A percentile compares a stretch with the other conserved stretches of the same genome.
Evolutionary conservation across 805 yeast genomes (phyloP).

Genomic region (Jamesozyma piceae): DNA sequence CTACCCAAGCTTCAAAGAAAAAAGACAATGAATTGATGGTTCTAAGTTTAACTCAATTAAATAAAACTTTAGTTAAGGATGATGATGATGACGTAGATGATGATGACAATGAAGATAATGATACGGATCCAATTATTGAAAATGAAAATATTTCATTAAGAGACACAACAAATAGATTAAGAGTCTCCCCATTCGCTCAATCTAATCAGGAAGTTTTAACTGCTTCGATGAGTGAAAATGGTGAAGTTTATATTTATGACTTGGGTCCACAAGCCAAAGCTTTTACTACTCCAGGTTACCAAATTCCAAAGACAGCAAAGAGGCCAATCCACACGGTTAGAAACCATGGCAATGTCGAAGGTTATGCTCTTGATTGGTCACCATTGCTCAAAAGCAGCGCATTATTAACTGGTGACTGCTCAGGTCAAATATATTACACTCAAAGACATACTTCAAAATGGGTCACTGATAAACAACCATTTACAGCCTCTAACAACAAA

Average conservation of each 20-base stretch:
- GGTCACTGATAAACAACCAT: conserved; percentile 81
- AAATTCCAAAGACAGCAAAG: conserved; percentile 66
- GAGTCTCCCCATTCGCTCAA: conserved; percentile 70
- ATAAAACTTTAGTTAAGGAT: conserved; percentile 79
- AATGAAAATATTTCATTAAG: conserved; percentile 68
- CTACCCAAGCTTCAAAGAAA: conserved; percentile 82
- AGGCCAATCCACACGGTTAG: conserved; percentile 75
- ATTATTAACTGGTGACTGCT: conserved; percentile 77
- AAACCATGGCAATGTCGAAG: conserved; percentile 90
- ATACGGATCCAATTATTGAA: conserved; percentile 79
- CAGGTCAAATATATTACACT: conserved; percentile 76
- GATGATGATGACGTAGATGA: no score
- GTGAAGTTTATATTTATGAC: conserved; percentile 83
- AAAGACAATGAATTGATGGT: conserved; percentile 85
- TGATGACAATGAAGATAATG: conserved; percentile 64
- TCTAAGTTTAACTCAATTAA: conserved; percentile 70
- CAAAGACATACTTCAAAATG: conserved; percentile 68
- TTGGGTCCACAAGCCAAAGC: conserved; percentile 69
- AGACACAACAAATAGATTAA: conserved; percentile 80
- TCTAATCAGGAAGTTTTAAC: conserved; percentile 64
- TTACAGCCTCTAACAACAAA: conserved; percentile 46
- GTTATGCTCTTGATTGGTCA: conserved; percentile 96
- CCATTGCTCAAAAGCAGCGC: conserved; percentile 74
- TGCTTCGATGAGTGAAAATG: conserved; percentile 82
- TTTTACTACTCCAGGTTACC: conserved; percentile 79